Percentiles rank a stretch among this genome's conserved stretches.
Evolutionary conservation across 495 filamentous ascomycete genomes (phyloP).

Genomic region (Hamigera avellanea): DNA sequence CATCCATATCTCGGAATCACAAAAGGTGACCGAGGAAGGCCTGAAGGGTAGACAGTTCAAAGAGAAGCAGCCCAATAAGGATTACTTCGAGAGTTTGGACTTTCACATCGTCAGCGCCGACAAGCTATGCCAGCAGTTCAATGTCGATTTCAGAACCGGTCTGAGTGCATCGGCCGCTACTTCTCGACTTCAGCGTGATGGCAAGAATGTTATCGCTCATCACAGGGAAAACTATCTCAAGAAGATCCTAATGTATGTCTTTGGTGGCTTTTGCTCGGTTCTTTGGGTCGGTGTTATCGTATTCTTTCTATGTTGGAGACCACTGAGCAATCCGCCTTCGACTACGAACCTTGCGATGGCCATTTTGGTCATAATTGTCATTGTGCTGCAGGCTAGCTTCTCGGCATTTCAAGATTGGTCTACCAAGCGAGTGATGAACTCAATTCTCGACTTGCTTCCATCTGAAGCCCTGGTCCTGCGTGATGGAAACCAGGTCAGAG

Average conservation of each 20-base stretch:
- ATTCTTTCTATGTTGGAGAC: conserved; percentile 62
- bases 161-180: conserved; percentile 20
- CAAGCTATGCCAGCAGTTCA: conserved; percentile 21
- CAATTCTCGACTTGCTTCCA: conserved; percentile 55
- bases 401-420: conserved; percentile 60
- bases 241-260: conserved; percentile 55
- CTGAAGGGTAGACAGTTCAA: conserved; percentile 6
- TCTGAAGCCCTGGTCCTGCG: conserved; percentile 51
- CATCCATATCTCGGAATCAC: conserved; percentile 32
- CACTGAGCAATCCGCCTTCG: conserved; percentile 58
- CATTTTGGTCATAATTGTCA: conserved; percentile 55
- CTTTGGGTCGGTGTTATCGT: conserved; percentile 55
- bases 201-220: conserved; percentile 48
- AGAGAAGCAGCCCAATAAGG: conserved; percentile 19
- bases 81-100: conserved; percentile 31
- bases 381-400: conserved; percentile 58
- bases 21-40: conserved; percentile 16
- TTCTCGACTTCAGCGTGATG: conserved; percentile 40
- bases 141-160: conserved; percentile 16
- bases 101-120: conserved; percentile 23
- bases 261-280: conserved; percentile 63
- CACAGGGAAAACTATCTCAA: conserved; percentile 43
- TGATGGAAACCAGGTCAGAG: conserved; percentile 35
- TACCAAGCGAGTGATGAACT: conserved; percentile 51
- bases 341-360: conserved; percentile 57